Conservation (phyloP, 306 rosid genomes). For the Ziziphus jujuba region DNA sequence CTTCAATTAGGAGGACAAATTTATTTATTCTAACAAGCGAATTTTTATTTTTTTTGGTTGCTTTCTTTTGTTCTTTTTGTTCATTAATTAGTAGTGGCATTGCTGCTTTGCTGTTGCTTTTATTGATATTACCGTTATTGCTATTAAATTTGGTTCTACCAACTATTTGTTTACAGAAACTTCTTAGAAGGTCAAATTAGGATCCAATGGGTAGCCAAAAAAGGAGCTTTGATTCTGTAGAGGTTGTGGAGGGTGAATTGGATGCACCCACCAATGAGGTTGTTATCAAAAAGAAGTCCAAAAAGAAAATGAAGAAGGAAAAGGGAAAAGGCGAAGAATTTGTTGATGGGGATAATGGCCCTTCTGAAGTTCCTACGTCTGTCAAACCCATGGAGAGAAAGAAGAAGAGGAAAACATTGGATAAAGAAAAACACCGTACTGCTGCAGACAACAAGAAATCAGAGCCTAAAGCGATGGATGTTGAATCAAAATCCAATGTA, state of each 20-base stretch:
- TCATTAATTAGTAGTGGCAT: background rate
- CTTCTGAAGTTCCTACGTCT: conserved; percentile 27
- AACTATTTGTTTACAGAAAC: conserved; percentile 15
- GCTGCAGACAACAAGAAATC: conserved; percentile 19
- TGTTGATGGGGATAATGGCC: conserved; percentile 14
- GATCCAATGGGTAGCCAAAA: conserved; percentile 49
- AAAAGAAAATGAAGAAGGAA: conserved; percentile 46
- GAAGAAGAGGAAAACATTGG: conserved; percentile 72
- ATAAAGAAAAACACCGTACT: conserved; percentile 45
- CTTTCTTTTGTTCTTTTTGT: background rate
- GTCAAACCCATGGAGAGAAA: conserved; percentile 67
- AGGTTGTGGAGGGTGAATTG: conserved; percentile 21
- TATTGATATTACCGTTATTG: too few species aligned
- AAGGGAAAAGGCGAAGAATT: conserved; percentile 22
- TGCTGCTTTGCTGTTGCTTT: background rate
- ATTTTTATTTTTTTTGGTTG: background rate
- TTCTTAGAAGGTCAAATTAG: conserved; percentile 4
- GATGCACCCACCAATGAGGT: conserved; percentile 18
- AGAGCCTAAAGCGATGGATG: conserved; percentile 13
- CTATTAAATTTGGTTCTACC: background rate
- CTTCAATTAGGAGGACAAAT: too few species aligned
- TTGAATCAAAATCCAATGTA: conserved; percentile 22
- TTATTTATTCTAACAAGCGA: too few species aligned
- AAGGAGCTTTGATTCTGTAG: conserved; percentile 34
- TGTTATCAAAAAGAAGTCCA: conserved; percentile 23